phyloP scores from a whole-genome alignment of 306 rosid species.

The Pyrus bretschneideri region DNA sequence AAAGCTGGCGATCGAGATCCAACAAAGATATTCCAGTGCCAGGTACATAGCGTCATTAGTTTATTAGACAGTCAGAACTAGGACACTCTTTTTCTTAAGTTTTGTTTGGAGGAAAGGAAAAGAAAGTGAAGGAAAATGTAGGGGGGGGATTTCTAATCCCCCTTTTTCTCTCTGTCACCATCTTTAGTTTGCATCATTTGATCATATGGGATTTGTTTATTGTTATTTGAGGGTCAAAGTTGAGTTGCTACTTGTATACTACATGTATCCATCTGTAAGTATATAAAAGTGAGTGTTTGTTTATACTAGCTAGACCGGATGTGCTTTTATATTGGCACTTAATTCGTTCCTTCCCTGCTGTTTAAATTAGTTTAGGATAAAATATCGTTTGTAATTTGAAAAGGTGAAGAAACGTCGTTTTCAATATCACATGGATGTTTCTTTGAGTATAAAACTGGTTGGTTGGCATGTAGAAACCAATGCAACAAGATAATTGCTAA shows the following conservation, averaged over 20 bases:
- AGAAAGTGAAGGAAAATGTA: neutral
- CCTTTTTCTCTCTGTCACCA: neutral
- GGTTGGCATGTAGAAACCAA: constrained; percentile 21
- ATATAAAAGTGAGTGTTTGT: constrained; percentile 64
- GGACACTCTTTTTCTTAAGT: constrained; percentile 15
- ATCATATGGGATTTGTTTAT: constrained; percentile 62
- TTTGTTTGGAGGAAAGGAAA: constrained; percentile 26
- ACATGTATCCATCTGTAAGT: constrained; percentile 64
- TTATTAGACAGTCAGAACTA: constrained; percentile 39
- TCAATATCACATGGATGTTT: constrained; percentile 21
- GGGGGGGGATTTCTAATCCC: constrained; percentile 53
- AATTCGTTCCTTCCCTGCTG: no score
- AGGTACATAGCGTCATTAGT: constrained; percentile 46
- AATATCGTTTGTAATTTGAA: no score
- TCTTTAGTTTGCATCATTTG: constrained; percentile 22
- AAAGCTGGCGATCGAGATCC: constrained; percentile 51
- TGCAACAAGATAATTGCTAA: constrained; percentile 13
- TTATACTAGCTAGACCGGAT: neutral
- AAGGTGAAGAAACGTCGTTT: constrained; percentile 13
- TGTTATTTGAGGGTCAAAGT: constrained; percentile 27
- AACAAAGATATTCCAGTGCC: constrained; percentile 64
- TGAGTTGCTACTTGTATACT: constrained; percentile 68
- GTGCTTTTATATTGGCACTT: no score
- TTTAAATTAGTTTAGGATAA: no score
- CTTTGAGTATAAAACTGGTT: constrained; percentile 34